These are phyloP conservation scores for Lepidium africanum DNA, from an alignment of 345 rosid genomes.

Conservation along the genomic window DNA sequence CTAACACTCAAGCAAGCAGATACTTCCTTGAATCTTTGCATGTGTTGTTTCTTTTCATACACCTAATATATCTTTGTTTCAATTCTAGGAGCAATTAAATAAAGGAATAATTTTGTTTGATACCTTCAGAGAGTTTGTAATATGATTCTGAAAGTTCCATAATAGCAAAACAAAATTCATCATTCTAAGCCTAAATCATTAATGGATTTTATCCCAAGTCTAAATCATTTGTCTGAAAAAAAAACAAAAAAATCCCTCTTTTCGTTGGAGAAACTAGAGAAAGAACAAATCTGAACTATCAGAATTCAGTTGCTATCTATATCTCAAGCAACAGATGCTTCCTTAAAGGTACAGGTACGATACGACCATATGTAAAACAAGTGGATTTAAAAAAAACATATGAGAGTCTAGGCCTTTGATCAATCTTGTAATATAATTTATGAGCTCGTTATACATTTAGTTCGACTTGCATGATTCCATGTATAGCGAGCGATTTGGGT, in stretches of 20 bases:
- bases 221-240: no score
- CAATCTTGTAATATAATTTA: background rate
- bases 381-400: background rate
- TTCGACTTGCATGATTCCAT: background rate
- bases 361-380: background rate
- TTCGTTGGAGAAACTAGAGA: no score
- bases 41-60: slow-evolving; percentile 5
- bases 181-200: no score
- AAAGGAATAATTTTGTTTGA: background rate
- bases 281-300: no score
- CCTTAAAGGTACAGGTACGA: no score
- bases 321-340: no score
- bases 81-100: slow-evolving; percentile 19
- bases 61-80: slow-evolving; percentile 5
- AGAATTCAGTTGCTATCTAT: no score
- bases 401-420: background rate
- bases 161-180: background rate
- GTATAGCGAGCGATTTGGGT: background rate
- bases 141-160: background rate
- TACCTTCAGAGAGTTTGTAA: background rate
- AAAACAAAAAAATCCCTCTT: no score
- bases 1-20: background rate
- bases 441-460: background rate
- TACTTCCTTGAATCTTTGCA: slow-evolving; percentile 2
- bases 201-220: no score